Evolutionary conservation across 108 stramenopile genomes (phyloP), one percentile per base, ranked within the genome.

Genomic region (Cyclotella distinguenda): DNA sequence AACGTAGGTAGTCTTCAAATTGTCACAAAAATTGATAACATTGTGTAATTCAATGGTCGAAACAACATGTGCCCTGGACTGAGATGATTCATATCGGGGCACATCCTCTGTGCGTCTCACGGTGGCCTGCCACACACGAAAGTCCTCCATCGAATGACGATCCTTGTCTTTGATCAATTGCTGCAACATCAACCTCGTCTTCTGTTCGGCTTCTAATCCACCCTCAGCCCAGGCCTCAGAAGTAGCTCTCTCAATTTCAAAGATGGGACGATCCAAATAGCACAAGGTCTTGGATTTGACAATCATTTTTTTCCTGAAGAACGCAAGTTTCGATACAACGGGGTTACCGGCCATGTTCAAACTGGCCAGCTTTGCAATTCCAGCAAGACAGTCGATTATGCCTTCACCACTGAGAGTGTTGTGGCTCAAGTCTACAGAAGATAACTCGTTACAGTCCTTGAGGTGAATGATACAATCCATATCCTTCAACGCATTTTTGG

Each of bases 181-280:
- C 11, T 56, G 63, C 49, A 53, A 66, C 42, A 71, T 64, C 31
- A 57, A 46, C 65, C 77, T 80, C 27, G 39, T 42, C 18, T 64
- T 31, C 22, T 22, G 44, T 53, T 85, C 84, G 12, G 83, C 87
- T 50, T 85, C 88, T 1, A 33, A 30, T 12, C 91, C 91, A 19
- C 86, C 91, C 25, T 15, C 21, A 5, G 64, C 46, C 86, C 85
- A 93, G 28, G 88, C 91, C 36, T 63, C 74, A 21, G 82, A 78
- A 33, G 60, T 61, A 6, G 64, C 75, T 40, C 86, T 78, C 63
- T 93, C 91, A 13, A 27, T 45, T 7, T 89, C 86, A 46, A 87
- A 87, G 11, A 91, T 61, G 8, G 91, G 91, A 0, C 89, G 82
- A 81, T 93, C 91, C 23, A 93, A 68, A 57, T 89, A 91, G 11